phyloP scores from a whole-genome alignment of 2,329 filamentous ascomycete species.

The Sporothrix mexicana region DNA sequence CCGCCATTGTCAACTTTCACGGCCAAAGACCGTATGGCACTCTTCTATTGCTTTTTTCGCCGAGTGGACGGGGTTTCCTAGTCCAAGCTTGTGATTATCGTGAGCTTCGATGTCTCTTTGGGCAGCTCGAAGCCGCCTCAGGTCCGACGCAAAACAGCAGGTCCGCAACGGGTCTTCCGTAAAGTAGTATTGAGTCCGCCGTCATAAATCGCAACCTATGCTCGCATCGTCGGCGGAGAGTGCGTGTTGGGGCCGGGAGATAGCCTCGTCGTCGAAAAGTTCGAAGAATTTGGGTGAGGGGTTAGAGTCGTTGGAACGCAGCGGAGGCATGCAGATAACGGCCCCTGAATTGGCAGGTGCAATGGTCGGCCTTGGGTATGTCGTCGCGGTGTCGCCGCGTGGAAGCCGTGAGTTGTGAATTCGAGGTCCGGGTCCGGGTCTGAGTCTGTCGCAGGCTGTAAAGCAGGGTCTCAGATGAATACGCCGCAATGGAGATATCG shows the following conservation, averaged over 20 bases:
- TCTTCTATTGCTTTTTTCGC: not conserved
- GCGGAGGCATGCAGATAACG: not conserved
- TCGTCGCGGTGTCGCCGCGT: not conserved
- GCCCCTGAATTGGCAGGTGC: not conserved
- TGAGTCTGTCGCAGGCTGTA: not conserved
- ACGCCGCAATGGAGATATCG: constrained; percentile 2
- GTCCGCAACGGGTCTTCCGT: not conserved
- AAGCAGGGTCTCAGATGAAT: constrained; percentile 12
- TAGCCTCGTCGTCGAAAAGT: not conserved
- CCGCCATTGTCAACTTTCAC: not conserved
- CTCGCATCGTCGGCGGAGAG: constrained; percentile 24
- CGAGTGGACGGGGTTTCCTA: not conserved
- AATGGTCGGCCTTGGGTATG: not conserved
- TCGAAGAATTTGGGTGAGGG: not conserved
- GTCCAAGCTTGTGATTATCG: constrained; percentile 3
- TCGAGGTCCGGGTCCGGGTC: constrained; percentile 17
- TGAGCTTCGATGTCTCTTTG: not conserved
- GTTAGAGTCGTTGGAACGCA: not conserved
- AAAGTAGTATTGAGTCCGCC: constrained; percentile 17
- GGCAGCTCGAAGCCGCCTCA: not conserved
- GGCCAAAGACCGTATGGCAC: not conserved
- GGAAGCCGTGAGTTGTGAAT: not conserved
- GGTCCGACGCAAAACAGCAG: not conserved
- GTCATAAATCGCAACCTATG: not conserved
- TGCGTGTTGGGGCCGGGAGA: not conserved